Conservation (phyloP, 1,284 basidiomycete species). For the Singerocomus rubriflavus region DNA sequence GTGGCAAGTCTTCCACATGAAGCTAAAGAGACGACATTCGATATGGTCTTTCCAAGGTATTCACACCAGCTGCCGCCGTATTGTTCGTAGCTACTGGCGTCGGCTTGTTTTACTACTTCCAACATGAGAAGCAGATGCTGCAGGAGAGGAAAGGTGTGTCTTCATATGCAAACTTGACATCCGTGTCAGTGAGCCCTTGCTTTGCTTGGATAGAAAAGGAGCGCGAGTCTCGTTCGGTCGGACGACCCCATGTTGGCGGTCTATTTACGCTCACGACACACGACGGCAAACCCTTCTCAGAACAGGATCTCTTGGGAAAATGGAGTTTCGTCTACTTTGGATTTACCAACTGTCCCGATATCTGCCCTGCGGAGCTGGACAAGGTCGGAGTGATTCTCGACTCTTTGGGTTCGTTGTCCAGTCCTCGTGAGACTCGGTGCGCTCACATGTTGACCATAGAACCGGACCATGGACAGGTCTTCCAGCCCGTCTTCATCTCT, state of each 20-base stretch:
- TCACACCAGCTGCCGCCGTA: conserved; percentile 80
- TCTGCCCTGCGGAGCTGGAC: conserved; percentile 97
- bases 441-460: conserved; percentile 43
- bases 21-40: neutral
- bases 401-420: conserved; percentile 55
- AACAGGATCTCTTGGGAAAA: conserved; percentile 82
- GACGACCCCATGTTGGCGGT: conserved; percentile 84
- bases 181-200: no score
- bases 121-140: conserved; percentile 80
- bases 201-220: conserved; percentile 54
- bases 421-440: neutral
- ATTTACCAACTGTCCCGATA: conserved; percentile 97
- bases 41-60: conserved; percentile 57
- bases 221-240: conserved; percentile 52
- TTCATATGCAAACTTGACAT: neutral
- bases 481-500: conserved; percentile 89
- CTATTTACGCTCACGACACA: conserved; percentile 80
- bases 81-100: conserved; percentile 82
- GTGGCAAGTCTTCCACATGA: conserved; percentile 8
- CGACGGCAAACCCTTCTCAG: conserved; percentile 70
- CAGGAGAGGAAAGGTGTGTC: conserved; percentile 64
- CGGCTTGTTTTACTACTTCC: conserved; percentile 88
- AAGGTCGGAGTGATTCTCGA: conserved; percentile 89
- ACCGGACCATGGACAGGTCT: conserved; percentile 59
- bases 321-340: conserved; percentile 95